Conservation (phyloP, 805 yeast species). For the Candida pseudofarinosa region DNA sequence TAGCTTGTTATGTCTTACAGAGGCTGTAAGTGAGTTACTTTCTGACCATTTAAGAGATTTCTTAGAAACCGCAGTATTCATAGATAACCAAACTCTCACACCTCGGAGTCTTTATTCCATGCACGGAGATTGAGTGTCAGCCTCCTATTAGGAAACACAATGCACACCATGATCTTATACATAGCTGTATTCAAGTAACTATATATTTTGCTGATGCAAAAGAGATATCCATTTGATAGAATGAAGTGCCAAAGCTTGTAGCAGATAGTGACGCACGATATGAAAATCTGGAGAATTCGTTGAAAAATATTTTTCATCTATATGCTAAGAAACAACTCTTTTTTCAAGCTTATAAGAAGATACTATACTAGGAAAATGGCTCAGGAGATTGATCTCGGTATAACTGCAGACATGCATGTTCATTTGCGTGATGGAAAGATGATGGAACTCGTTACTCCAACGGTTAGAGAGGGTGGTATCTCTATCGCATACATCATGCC, state of each 20-base stretch:
- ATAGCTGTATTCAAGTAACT: not conserved
- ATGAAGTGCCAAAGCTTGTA: no score
- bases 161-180: not conserved
- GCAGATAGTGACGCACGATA: not conserved
- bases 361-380: not conserved
- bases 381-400: slow-evolving; percentile 51
- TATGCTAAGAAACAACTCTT: not conserved
- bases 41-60: slow-evolving; percentile 6
- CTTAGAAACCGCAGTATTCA: slow-evolving; percentile 8
- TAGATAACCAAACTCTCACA: slow-evolving; percentile 6
- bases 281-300: not conserved
- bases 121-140: not conserved
- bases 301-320: not conserved
- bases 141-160: no score
- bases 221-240: not conserved
- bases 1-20: slow-evolving; percentile 5
- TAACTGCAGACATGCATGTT: slow-evolving; percentile 90
- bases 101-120: slow-evolving; percentile 5
- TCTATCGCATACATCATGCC: slow-evolving; percentile 96
- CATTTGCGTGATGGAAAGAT: slow-evolving; percentile 91
- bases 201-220: not conserved
- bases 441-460: slow-evolving; percentile 90
- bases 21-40: slow-evolving; percentile 4
- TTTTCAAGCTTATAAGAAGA: not conserved
- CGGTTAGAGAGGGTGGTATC: slow-evolving; percentile 85